Conservation (phyloP, 768 basidiomycete genomes). For the Cubamyces sp. region DNA sequence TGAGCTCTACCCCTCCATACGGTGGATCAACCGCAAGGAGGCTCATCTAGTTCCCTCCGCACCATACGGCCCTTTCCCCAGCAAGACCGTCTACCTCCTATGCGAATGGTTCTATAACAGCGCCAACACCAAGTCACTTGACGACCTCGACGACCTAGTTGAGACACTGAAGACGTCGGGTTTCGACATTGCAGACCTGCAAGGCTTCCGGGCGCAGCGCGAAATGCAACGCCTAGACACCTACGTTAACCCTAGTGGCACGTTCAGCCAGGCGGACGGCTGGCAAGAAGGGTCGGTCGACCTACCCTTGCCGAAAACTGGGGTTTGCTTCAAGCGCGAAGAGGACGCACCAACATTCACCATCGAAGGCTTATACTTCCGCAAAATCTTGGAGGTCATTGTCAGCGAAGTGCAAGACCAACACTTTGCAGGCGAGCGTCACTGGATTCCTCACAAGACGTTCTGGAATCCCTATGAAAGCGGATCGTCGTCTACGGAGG, state of each 20-base stretch:
- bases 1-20: too few species aligned
- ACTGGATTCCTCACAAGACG: not conserved
- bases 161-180: not conserved
- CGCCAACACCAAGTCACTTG: not conserved
- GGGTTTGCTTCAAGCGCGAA: not conserved
- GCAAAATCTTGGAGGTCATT: constrained; percentile 11
- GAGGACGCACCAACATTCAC: not conserved
- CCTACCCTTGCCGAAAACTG: constrained; percentile 12
- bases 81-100: too few species aligned
- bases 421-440: not conserved
- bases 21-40: too few species aligned
- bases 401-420: not conserved
- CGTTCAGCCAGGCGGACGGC: constrained; percentile 4
- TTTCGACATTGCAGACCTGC: not conserved
- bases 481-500: too few species aligned
- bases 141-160: not conserved
- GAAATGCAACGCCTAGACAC: constrained; percentile 2
- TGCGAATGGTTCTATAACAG: not conserved
- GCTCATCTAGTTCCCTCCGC: too few species aligned
- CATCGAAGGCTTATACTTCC: constrained; percentile 7
- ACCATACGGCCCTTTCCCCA: too few species aligned
- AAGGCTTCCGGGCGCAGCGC: not conserved
- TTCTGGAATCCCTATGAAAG: not conserved
- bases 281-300: constrained; percentile 11
- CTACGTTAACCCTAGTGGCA: not conserved